Conservation (phyloP, 2,329 filamentous ascomycete genomes). For the Xylariaceae sp. region DNA sequence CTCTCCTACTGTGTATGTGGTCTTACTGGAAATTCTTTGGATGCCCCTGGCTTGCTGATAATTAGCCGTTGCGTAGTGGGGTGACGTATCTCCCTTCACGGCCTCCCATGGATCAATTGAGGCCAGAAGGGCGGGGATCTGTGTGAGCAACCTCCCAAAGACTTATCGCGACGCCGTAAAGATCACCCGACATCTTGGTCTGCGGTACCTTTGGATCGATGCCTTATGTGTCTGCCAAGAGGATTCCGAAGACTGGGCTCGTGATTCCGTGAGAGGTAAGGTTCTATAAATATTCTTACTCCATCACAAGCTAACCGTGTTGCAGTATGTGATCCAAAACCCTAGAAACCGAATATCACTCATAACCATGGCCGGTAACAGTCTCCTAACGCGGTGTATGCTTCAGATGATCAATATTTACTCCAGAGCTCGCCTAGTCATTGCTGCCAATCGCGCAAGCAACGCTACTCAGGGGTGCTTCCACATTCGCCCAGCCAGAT, state of each 20-base stretch:
- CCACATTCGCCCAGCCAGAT: neutral
- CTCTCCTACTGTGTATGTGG: slow-evolving; percentile 15
- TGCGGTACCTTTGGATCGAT: slow-evolving; percentile 3
- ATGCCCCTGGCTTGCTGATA: neutral
- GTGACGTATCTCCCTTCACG: neutral
- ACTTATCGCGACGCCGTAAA: slow-evolving; percentile 2
- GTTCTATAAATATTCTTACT: neutral
- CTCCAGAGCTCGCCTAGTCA: slow-evolving; percentile 4
- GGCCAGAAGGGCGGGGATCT: slow-evolving; percentile 1
- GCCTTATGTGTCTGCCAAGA: slow-evolving; percentile 4
- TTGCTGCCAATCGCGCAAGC: slow-evolving; percentile 10
- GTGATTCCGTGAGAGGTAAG: neutral
- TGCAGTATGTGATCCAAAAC: neutral
- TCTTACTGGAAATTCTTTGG: too few species aligned
- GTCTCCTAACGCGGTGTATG: neutral
- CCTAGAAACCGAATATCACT: too few species aligned
- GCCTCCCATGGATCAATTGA: neutral
- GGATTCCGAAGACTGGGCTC: slow-evolving; percentile 2
- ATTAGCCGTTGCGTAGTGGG: neutral
- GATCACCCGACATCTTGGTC: neutral
- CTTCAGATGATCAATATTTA: slow-evolving; percentile 2
- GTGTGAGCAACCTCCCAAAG: slow-evolving; percentile 5
- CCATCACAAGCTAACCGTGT: neutral
- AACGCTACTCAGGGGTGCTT: slow-evolving; percentile 6
- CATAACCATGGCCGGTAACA: neutral